Evolutionary conservation across 169 alveolate genomes (phyloP), one percentile per base, ranked within the genome.

Genomic region (Eimeria maxima): DNA sequence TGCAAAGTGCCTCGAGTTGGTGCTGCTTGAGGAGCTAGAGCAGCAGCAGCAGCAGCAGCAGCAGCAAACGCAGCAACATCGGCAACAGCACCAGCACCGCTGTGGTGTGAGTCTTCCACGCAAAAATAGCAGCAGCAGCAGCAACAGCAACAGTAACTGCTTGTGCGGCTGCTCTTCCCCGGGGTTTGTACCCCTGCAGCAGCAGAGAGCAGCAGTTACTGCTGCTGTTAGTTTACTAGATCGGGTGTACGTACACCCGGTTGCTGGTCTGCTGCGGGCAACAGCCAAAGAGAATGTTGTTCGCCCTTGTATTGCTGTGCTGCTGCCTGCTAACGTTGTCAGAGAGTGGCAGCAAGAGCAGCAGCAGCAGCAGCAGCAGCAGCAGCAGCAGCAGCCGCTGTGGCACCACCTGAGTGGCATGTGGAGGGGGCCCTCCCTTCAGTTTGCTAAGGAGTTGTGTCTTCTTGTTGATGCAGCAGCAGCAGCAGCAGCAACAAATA

Each of bases 311-410:
- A 55, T 4, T 50, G 91, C 76, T 29, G 22, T 83, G 76, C 76
- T 83, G 47, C 74, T 83, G 78, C 91, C 91, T 83, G 91, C 91
- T 53, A 76, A 44, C 16, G 74, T 27, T 33, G 91, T 38, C 4
- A 83, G 91, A 45, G 57, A 50, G 78, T 83, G 91, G 91, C 89
- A 78, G 67, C 89, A 78, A 55, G 65, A 73, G 47, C 55, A 73
- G 20, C 83, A 8, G 53, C 91, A 33, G 74, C 74, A 57, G 53
- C 91, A 27, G 47, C 91, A 83, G 74, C 74, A 53, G 91, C 91
- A 83, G 53, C 91, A 83, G 27, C 91, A 83, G 76, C 73, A 83
- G 53, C 74, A 50, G 73, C 74, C 5, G 16, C 91, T 29, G 78
- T 83, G 91, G 91, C 76, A 83, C 76, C 60, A 55, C 78, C 60